Conservation (phyloP, 352 stramenopile species). For the Chrysophaeum taylorii region DNA sequence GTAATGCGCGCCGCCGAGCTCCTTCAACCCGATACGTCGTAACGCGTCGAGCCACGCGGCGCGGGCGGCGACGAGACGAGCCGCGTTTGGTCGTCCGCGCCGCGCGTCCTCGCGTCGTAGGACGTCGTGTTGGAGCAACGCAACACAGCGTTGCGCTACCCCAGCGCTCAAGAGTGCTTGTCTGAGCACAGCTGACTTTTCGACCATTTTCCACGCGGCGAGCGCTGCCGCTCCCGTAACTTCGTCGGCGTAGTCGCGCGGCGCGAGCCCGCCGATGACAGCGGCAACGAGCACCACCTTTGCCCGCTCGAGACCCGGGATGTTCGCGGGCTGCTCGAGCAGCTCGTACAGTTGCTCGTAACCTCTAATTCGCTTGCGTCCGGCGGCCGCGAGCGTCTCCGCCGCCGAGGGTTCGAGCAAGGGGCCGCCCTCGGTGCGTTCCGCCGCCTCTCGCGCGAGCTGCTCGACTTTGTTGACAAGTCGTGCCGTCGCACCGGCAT, state of each 20-base stretch:
- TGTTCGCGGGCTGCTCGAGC: not conserved
- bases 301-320: not conserved
- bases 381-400: too few species aligned
- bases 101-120: not conserved
- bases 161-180: not conserved
- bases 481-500: too few species aligned
- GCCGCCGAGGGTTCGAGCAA: too few species aligned
- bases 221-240: not conserved
- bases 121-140: not conserved
- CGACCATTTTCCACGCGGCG: not conserved
- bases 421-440: too few species aligned
- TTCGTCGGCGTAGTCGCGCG: not conserved
- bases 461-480: too few species aligned
- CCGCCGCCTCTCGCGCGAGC: too few species aligned
- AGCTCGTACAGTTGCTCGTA: constrained; percentile 10
- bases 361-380: too few species aligned
- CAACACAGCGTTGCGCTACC: not conserved
- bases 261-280: not conserved
- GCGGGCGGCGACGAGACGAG: not conserved
- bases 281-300: not conserved
- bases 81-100: not conserved
- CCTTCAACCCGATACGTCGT: not conserved
- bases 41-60: not conserved
- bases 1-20: too few species aligned
- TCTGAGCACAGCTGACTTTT: not conserved